These are phyloP conservation scores for Lichtheimia hyalospora DNA, from an alignment of 371 early-diverging fungal species.

Conservation along the genomic window DNA sequence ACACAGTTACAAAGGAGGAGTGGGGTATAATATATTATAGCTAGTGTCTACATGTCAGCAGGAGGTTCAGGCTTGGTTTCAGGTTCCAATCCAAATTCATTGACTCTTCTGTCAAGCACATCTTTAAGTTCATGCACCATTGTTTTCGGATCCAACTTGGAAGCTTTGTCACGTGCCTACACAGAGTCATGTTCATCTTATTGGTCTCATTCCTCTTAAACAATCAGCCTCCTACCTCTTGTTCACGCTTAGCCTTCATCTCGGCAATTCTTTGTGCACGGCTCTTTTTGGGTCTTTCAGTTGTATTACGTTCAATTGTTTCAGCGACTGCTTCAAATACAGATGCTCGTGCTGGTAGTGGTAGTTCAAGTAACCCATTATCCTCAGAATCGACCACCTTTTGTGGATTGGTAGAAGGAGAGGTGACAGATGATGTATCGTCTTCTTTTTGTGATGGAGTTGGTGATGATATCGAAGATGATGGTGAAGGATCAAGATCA, in stretches of 20 bases:
- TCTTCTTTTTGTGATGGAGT: constrained; percentile 10
- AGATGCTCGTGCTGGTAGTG: constrained; percentile 39
- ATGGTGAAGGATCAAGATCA: constrained; percentile 16
- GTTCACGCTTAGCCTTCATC: constrained; percentile 48
- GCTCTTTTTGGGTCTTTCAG: constrained; percentile 40
- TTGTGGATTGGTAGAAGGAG: constrained; percentile 16
- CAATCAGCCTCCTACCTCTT: constrained; percentile 38
- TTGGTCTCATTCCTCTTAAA: background rate
- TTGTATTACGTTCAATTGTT: constrained; percentile 30
- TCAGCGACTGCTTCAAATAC: constrained; percentile 49
- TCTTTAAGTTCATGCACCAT: constrained; percentile 69
- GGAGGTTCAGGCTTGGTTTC: background rate
- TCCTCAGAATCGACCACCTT: constrained; percentile 35
- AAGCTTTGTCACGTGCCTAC: constrained; percentile 30
- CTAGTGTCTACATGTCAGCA: background rate
- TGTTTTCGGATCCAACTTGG: constrained; percentile 39
- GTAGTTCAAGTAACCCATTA: constrained; percentile 35
- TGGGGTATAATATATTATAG: background rate
- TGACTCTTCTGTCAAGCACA: constrained; percentile 52
- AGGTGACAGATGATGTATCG: constrained; percentile 15
- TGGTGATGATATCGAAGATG: constrained; percentile 10
- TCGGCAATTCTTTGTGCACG: constrained; percentile 62
- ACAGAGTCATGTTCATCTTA: background rate
- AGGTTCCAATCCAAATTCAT: constrained; percentile 31
- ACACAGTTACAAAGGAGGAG: background rate